Base-by-base conservation (phyloP, 2,329 filamentous ascomycete genomes). In the Phoma sp. region DNA sequence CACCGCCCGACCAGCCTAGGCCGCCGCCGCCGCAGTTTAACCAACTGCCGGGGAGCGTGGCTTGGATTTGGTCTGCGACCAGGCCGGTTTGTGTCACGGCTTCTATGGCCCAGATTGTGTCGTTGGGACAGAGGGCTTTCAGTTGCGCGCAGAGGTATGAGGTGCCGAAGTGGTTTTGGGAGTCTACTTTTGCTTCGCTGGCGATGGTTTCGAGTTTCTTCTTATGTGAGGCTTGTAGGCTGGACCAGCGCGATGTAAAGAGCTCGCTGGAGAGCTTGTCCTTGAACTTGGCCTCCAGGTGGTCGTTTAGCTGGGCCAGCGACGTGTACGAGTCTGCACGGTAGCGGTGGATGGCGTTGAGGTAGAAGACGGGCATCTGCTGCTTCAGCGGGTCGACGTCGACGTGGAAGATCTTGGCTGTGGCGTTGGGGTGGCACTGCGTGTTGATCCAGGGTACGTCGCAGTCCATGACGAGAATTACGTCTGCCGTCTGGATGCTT, bases 371-470 rank as follows among this genome's bases (percentile, higher is more conserved):
- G 0, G 82, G 81, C 76, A 85, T 84, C 59, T 84, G 81, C 58
- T 85, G 81, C 57, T 90, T 90, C 21, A 90, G 75, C 1, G 87
- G 86, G 59, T 90, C 88, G 32, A 85, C 79, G 62, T 90, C 88
- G 44, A 90, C 78, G 63, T 90, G 87, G 53, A 85, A 82, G 59
- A 90, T 84, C 55, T 81, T 85, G 2, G 86, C 82, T 6, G 78
- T 75, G 1, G 78, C 73, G 3, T 78, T 80, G 0, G 87, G 87
- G 40, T 82, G 81, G 75, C 84, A 87, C 57, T 86, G 85, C 0
- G 91, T 95, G n/a, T 88, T 87, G 51, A 97, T 92, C 92, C 92
- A 97, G 0, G 93, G 93, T 0, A 96, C 92, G 69, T 97, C 93
- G 61, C 92, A 96, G 74, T 97, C 90, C 22, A 96, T 71, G 2